Conservation (phyloP, 495 filamentous ascomycete genomes). For the Lineolata rhizophorae region DNA sequence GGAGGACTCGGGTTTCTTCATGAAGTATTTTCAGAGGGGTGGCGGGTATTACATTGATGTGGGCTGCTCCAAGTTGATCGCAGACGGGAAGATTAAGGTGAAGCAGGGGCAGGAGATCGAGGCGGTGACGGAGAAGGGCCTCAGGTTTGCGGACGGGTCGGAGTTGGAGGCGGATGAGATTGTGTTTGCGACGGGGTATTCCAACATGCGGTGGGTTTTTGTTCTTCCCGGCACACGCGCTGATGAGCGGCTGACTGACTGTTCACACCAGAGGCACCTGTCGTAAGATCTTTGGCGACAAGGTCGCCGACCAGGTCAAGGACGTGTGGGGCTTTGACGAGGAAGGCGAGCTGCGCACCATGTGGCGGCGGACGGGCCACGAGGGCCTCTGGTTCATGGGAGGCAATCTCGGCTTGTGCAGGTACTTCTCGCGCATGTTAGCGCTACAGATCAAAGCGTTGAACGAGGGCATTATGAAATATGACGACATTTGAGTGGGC, state of each 20-base stretch:
- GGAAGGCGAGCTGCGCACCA: slow-evolving; percentile 47
- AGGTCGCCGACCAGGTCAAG: slow-evolving; percentile 37
- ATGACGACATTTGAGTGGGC: too few relatives aligned
- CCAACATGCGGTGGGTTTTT: slow-evolving; percentile 66
- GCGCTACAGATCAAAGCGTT: slow-evolving; percentile 61
- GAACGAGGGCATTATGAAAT: too few relatives aligned
- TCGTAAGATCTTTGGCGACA: slow-evolving; percentile 44
- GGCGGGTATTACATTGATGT: slow-evolving; percentile 34
- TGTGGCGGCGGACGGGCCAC: slow-evolving; percentile 53
- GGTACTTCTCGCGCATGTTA: slow-evolving; percentile 48
- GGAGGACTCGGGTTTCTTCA: slow-evolving; percentile 38
- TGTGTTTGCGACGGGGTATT: slow-evolving; percentile 64
- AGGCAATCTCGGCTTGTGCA: slow-evolving; percentile 51
- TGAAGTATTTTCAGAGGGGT: slow-evolving; percentile 35
- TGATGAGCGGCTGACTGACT: too few relatives aligned
- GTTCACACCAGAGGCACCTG: too few relatives aligned
- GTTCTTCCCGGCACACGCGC: too few relatives aligned
- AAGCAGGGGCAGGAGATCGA: slow-evolving; percentile 30
- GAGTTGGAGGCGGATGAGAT: slow-evolving; percentile 58
- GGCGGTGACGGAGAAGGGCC: slow-evolving; percentile 18
- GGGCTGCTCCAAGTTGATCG: slow-evolving; percentile 47
- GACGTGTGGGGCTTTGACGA: slow-evolving; percentile 63
- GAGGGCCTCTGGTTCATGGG: slow-evolving; percentile 72
- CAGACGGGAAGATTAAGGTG: slow-evolving; percentile 53
- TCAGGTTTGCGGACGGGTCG: slow-evolving; percentile 44